Base-by-base conservation (phyloP, 306 rosid genomes). In the Ceratonia siliqua region DNA sequence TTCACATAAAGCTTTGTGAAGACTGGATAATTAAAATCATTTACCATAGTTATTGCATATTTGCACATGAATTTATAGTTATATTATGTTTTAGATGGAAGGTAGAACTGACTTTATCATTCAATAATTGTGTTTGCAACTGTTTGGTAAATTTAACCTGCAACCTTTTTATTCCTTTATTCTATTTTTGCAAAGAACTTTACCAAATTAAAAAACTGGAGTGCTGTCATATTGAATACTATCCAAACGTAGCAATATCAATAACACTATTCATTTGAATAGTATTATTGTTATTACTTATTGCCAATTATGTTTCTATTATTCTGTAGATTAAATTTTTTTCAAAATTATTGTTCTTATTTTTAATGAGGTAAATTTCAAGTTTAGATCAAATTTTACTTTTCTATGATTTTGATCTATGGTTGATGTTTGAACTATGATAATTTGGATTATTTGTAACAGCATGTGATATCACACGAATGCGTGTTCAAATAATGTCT, bases 371-470 rank as follows among this genome's bases (percentile, higher is more conserved):
- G 56, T 32, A 22, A 52, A 41, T 57, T 58, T 81, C 12, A 24
- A 18, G 41, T 76, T 73, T 32, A 53, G 49, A 35, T 62, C 22
- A 64, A 69, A 49, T 69, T 12, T 27, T 50, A 30, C 17, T 74
- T 25, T 58, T 72, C 62, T 70, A 58, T 65, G 56, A 39, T 24
- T 55, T 66, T 75, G 55, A 22, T 42, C 62, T 32, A 18, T 65
- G 27, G 70, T 30, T 2, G 68, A 36, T 18, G n/a, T 35, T 53
- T 70, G 15, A 57, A 48, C 36, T n/a, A 57, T 48, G 62, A 61
- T 71, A 70, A 41, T 50, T 67, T 45, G 45, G 72, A 27, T 22
- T 39, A 0, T 67, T 39, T 35, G 52, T 52, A 59, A 43, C 17
- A 45, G 61, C 70, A 35, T 15, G n/a, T 41, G 25, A 43, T 35